A percentile compares a stretch with the other conserved stretches of the same genome.
phyloP scores from a whole-genome alignment of 2,329 filamentous ascomycete species.

The Cytospora leucostoma region DNA sequence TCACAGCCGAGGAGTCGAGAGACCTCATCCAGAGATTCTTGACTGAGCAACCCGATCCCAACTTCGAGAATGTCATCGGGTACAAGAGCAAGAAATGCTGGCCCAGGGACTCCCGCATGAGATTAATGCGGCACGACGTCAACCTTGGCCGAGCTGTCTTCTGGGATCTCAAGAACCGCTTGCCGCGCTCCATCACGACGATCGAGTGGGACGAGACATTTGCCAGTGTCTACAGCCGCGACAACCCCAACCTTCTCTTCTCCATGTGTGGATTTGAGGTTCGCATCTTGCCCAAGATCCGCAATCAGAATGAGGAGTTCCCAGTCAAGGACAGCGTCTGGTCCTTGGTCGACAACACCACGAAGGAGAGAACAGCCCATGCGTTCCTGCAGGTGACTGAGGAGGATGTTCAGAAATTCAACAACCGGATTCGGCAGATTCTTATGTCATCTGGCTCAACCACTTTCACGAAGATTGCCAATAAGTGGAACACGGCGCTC shows the following conservation, averaged over 20 bases:
- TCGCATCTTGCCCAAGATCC: constrained; percentile 89
- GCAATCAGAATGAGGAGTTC: constrained; percentile 95
- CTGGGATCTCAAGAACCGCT: constrained; percentile 97
- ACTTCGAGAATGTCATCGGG: constrained; percentile 98
- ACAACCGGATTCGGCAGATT: constrained; percentile 97
- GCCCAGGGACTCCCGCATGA: constrained; percentile 97
- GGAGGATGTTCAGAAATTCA: constrained; percentile 98
- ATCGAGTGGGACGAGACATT: constrained; percentile 99
- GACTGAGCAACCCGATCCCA: constrained; percentile 96
- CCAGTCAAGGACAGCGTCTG: constrained; percentile 97
- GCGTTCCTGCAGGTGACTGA: constrained; percentile 97
- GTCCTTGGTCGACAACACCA: constrained; percentile 94
- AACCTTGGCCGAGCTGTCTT: constrained; percentile 97
- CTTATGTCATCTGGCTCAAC: constrained; percentile 99
- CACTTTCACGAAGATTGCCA: constrained; percentile 99
- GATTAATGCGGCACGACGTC: constrained; percentile 97
- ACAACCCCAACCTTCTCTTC: constrained; percentile 96
- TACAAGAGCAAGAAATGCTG: constrained; percentile 99
- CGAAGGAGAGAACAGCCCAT: constrained; percentile 94
- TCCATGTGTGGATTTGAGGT: constrained; percentile 99
- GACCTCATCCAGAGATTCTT: constrained; percentile 97
- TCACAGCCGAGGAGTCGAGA: constrained; percentile 88
- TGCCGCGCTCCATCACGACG: constrained; percentile 92
- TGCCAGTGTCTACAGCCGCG: constrained; percentile 93
- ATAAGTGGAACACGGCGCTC: constrained; percentile 98